Conservation (phyloP, 2,329 filamentous ascomycete species). For the Stromatinia cepivora region DNA sequence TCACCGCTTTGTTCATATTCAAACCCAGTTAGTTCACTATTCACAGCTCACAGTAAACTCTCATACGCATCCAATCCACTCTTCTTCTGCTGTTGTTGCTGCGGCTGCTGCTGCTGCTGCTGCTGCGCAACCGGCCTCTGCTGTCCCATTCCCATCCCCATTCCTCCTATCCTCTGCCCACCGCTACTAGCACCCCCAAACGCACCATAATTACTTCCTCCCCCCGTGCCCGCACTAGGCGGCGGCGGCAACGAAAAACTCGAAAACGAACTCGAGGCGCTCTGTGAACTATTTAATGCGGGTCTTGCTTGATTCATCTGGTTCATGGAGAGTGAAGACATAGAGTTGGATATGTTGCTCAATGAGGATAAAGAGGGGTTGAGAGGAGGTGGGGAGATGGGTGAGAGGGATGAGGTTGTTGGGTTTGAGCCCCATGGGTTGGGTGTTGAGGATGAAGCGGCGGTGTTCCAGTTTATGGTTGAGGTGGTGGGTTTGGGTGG, state of each 20-base stretch:
- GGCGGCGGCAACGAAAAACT: constrained; percentile 42
- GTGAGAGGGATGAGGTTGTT: constrained; percentile 34
- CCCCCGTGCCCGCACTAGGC: constrained; percentile 27
- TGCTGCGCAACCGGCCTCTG: constrained; percentile 24
- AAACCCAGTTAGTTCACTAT: not conserved
- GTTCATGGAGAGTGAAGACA: constrained; percentile 52
- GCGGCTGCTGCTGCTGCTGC: constrained; percentile 29
- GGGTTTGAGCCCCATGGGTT: constrained; percentile 50
- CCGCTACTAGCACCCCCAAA: constrained; percentile 28
- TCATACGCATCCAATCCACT: constrained; percentile 56
- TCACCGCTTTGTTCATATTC: not conserved
- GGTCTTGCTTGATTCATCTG: constrained; percentile 41
- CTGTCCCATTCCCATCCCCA: constrained; percentile 29
- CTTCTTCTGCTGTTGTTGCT: constrained; percentile 41
- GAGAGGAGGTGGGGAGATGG: constrained; percentile 1
- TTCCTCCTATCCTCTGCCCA: constrained; percentile 30
- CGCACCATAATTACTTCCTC: constrained; percentile 26
- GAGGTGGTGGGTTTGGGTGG: constrained; percentile 30
- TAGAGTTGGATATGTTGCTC: constrained; percentile 46
- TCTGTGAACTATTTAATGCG: constrained; percentile 43
- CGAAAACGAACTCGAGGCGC: constrained; percentile 47
- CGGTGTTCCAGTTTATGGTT: constrained; percentile 53
- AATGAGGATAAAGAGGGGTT: constrained; percentile 39
- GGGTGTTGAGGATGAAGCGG: constrained; percentile 41
- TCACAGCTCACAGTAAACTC: constrained; percentile 50